A percentile compares a stretch with the other conserved stretches of the same genome.
Conservation (phyloP, 306 rosid species). For the Begonia fuchsioides region DNA sequence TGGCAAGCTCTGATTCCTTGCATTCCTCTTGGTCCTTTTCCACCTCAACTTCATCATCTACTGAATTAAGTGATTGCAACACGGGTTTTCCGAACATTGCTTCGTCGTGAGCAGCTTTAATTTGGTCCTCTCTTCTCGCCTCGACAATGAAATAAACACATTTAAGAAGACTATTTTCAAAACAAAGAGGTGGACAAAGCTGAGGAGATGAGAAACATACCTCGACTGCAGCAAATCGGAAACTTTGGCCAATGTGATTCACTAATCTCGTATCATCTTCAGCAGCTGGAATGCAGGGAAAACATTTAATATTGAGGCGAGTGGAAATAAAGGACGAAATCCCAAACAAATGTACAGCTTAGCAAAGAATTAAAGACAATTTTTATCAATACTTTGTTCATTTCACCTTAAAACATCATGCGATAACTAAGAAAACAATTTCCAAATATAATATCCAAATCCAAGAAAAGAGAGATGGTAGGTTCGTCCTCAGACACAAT, state of each 20-base stretch:
- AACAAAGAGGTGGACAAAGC: not conserved
- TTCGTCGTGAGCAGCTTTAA: constrained; percentile 80
- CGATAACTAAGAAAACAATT: too few relatives aligned
- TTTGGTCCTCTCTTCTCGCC: constrained; percentile 68
- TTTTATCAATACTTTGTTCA: too few relatives aligned
- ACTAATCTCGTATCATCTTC: constrained; percentile 74
- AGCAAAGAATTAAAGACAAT: not conserved
- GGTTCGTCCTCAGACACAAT: too few relatives aligned
- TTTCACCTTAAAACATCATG: too few relatives aligned
- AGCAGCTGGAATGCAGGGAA: constrained; percentile 39
- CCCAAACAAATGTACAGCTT: not conserved
- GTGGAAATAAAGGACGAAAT: too few relatives aligned
- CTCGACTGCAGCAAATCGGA: constrained; percentile 76
- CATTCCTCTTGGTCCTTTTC: constrained; percentile 26
- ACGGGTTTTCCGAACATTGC: constrained; percentile 77
- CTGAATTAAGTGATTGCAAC: constrained; percentile 19
- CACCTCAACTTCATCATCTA: too few relatives aligned
- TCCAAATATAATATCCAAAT: too few relatives aligned
- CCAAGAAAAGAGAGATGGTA: too few relatives aligned
- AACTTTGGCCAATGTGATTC: constrained; percentile 74
- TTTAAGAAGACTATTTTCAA: not conserved
- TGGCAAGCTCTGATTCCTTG: constrained; percentile 25
- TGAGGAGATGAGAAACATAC: constrained; percentile 18
- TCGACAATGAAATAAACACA: constrained; percentile 9
- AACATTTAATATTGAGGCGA: not conserved